Conservation (phyloP, 306 rosid species). For the peach (Prunus persica) region DNA sequence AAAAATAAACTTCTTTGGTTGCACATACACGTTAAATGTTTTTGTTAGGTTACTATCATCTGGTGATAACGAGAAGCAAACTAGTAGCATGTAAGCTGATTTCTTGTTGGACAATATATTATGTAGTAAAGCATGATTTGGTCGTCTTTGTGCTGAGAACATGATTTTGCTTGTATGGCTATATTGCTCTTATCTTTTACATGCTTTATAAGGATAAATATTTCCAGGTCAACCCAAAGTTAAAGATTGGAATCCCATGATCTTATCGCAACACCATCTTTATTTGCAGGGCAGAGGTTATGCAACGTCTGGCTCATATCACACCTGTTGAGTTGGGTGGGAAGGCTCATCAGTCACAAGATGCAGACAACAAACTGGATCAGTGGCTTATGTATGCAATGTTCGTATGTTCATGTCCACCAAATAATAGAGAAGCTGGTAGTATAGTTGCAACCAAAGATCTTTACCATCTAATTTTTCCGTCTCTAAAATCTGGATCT, state of each 20-base stretch:
- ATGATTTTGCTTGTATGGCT: background rate
- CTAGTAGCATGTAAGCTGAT: background rate
- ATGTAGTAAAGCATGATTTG: background rate
- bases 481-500: constrained; percentile 88
- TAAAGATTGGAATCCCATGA: background rate
- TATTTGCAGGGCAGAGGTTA: constrained; percentile 77
- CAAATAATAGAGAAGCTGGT: constrained; percentile 66
- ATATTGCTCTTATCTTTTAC: background rate
- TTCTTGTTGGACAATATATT: background rate
- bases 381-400: constrained; percentile 99
- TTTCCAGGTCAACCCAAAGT: constrained; percentile 11
- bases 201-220: background rate
- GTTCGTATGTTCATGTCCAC: constrained; percentile 96
- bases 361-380: constrained; percentile 89
- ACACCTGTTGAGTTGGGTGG: constrained; percentile 96
- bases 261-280: constrained; percentile 21
- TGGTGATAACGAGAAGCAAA: background rate
- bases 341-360: constrained; percentile 91
- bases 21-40: background rate
- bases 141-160: constrained; percentile 6
- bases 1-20: background rate
- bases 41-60: background rate
- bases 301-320: constrained; percentile 90
- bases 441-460: constrained; percentile 68
- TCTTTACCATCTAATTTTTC: constrained; percentile 85